These are phyloP conservation scores for Furcasterigmium sp. DNA, from an alignment of 2,329 filamentous ascomycete genomes.

Conservation along the genomic window DNA sequence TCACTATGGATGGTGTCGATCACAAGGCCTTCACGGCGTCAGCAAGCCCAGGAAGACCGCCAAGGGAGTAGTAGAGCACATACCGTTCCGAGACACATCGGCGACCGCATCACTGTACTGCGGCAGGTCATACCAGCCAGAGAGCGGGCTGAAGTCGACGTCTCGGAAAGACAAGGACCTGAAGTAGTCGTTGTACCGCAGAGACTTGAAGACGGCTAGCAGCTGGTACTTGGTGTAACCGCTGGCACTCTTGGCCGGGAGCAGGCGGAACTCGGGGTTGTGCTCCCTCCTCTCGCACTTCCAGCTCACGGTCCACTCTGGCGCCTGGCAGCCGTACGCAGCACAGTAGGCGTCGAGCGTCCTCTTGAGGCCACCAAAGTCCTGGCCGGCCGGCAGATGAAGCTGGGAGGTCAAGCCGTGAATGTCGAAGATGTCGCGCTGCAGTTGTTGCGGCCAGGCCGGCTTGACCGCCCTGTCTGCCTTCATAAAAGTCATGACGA, in stretches of 20 bases:
- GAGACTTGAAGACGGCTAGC: constrained; percentile 49
- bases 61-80: too few species aligned
- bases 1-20: constrained; percentile 10
- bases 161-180: constrained; percentile 50
- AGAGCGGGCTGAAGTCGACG: constrained; percentile 41
- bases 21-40: constrained; percentile 5
- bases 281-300: constrained; percentile 36
- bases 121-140: constrained; percentile 34
- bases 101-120: constrained; percentile 41
- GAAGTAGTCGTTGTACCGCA: constrained; percentile 56
- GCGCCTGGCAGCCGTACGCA: constrained; percentile 42
- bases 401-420: constrained; percentile 46
- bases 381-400: constrained; percentile 48
- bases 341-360: constrained; percentile 51
- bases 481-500: constrained; percentile 48
- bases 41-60: too few species aligned
- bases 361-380: constrained; percentile 48
- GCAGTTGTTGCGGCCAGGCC: constrained; percentile 52
- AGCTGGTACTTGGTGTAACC: constrained; percentile 46
- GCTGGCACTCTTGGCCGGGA: constrained; percentile 31
- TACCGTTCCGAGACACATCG: constrained; percentile 48
- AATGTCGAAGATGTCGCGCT: constrained; percentile 47
- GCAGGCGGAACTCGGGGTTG: constrained; percentile 48
- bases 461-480: constrained; percentile 52
- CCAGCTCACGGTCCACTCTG: constrained; percentile 48